phyloP scores from a whole-genome alignment of 768 basidiomycete genomes.

The Amanita rubescens region DNA sequence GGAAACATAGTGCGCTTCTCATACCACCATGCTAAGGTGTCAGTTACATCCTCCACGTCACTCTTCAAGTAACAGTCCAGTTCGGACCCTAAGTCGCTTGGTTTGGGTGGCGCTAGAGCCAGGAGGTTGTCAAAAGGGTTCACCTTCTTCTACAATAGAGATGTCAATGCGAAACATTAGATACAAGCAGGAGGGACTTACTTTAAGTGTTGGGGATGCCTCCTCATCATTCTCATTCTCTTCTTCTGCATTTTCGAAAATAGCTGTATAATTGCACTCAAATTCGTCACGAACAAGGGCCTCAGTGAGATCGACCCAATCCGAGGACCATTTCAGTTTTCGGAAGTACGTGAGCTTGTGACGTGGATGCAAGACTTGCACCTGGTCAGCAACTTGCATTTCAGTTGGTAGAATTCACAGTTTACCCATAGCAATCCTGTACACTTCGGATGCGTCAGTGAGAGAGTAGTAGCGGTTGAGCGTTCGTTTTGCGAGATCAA shows the following conservation, averaged over 20 bases:
- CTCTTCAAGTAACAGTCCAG: constrained; percentile 22
- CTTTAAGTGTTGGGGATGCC: not conserved
- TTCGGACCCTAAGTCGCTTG: constrained; percentile 14
- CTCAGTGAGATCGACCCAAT: constrained; percentile 14
- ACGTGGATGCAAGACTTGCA: constrained; percentile 13
- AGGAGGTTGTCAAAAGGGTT: constrained; percentile 26
- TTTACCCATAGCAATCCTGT: constrained; percentile 21
- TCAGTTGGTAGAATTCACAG: constrained; percentile 4
- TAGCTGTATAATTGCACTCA: constrained; percentile 6
- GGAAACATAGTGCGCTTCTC: constrained; percentile 17
- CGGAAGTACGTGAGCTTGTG: constrained; percentile 17
- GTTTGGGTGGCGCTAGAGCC: constrained; percentile 11
- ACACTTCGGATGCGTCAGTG: constrained; percentile 12
- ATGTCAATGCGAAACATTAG: not conserved
- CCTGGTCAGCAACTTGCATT: not conserved
- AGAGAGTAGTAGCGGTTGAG: constrained; percentile 22
- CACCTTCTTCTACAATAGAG: not conserved
- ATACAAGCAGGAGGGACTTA: not conserved
- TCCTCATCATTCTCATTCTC: not conserved
- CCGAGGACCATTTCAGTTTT: constrained; percentile 12
- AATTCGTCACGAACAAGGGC: constrained; percentile 10
- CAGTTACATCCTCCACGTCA: constrained; percentile 15
- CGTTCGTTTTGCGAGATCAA: constrained; percentile 13
- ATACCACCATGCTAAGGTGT: constrained; percentile 20
- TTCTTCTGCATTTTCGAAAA: not conserved